Evolutionary conservation across 2,329 filamentous ascomycete species (phyloP).

Genomic region (Sclerotinia trifoliorum): DNA sequence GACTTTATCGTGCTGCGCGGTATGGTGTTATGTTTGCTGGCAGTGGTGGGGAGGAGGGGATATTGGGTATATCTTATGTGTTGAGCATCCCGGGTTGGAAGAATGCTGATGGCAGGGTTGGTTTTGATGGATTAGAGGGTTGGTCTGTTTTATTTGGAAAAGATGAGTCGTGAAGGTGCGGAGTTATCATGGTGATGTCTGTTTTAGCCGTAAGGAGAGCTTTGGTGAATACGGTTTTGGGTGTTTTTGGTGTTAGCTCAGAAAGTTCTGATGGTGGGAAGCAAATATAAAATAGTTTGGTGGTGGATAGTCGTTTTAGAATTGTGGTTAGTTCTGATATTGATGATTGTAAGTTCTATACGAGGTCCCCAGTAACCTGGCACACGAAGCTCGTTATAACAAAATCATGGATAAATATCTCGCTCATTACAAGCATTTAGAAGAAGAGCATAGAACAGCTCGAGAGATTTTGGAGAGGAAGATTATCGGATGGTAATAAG

Average conservation of each 20-base stretch:
- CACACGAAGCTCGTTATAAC: constrained; percentile 10
- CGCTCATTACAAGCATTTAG: constrained; percentile 9
- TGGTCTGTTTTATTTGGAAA: constrained; percentile 24
- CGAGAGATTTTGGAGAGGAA: not conserved
- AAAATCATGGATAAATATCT: constrained; percentile 16
- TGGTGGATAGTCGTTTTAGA: not conserved
- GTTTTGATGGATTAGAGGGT: constrained; percentile 19
- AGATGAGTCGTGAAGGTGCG: not conserved
- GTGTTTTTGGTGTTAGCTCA: not conserved
- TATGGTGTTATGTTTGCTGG: constrained; percentile 17
- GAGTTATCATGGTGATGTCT: constrained; percentile 15
- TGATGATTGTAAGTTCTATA: constrained; percentile 17
- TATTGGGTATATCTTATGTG: constrained; percentile 17
- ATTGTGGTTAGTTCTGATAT: not conserved
- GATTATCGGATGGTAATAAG: constrained; percentile 2
- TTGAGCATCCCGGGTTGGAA: constrained; percentile 1
- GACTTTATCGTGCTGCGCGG: constrained; percentile 19
- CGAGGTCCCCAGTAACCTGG: constrained; percentile 18
- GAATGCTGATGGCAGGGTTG: constrained; percentile 22
- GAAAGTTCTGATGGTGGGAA: not conserved
- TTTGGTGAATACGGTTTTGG: not conserved
- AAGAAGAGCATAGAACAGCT: not conserved
- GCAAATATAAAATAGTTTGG: no score
- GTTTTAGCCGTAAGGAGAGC: not conserved
- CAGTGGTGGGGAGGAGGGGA: constrained; percentile 19